Evolutionary conservation across 148 eudicot species (phyloP), one percentile per base, ranked within the genome.

Genomic region (Silene conica): DNA sequence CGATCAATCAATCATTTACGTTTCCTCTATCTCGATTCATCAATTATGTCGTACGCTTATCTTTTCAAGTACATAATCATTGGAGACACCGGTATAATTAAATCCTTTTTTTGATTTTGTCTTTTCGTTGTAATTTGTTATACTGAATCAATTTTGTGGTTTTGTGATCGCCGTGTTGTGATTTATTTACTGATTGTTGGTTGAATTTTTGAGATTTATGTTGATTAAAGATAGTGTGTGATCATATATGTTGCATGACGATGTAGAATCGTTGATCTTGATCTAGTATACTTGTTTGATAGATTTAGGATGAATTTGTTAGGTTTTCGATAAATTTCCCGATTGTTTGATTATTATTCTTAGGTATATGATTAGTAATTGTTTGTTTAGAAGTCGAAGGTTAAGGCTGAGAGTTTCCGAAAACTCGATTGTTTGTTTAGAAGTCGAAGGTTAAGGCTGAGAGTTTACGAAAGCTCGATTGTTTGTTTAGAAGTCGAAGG

Each of bases 1-100:
- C 6, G n/a, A 50, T 56, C 21, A 50, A 50, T 56, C 59, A 6
- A 56, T 56, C 59, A 15, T 16, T 54, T 54, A 2, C 20, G 5
- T 54, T 48, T 48, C 52, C 58, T 54, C 6, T 54, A 16, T 16
- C 19, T 63, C 55, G 67, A 63, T 26, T 63, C 4, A 5, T 12
- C 0, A 11, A 20, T 60, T 16, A 91, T 91, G 97, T 92, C 97
- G 10, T 92, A 89, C 82, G 94, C 92, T 31, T 92, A 92, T 70
- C 97, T 92, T 45, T 92, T 92, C 85, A 92, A 92, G 83, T 92
- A 89, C 84, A 92, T 92, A 80, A 84, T 92, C 85, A 92, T 92
- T 78, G 97, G 97, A 14, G 97, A 92, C 54, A 89, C 94, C 22
- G 97, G 96, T 90, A 80, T 72, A 52, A 65, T 21, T 56, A 16